Evolutionary conservation across 495 filamentous ascomycete genomes (phyloP), one percentile per base, ranked within the genome.

Genomic region (Annulohypoxylon nitens): DNA sequence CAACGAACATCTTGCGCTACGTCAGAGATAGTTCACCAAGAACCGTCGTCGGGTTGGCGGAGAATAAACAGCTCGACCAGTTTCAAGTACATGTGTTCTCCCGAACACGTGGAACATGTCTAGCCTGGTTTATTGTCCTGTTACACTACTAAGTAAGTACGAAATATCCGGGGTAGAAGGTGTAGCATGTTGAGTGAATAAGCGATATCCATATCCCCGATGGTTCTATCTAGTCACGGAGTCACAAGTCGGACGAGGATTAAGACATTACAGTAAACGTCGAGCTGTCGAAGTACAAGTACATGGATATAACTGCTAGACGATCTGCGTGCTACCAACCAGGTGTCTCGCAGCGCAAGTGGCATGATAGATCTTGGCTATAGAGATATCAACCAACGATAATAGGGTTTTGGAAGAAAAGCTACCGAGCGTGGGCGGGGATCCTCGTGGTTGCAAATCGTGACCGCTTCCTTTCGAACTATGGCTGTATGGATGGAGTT

Each of bases 61-160:
- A 61, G 47, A 74, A 70, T 74, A 51, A 69, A 58, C 62, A 61
- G 43, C 45, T 74, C 41, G 55, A 12, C 50, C 34, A n/a, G 66
- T 70, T 70, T 74, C 62, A 74, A 51, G 50, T 66, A 62, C 66
- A 70, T 69, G 66, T 67, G 66, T 57, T 58, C 48, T 63, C 50
- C 67, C 71, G 71, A 70, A 41, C 67, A 67, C 71, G 71, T 74
- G 71, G 71, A 16, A 64, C 58, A 59, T 70, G 57, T 64, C 57
- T 60, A 53, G 34, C 61, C 62, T 48, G 57, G 65, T 63, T 58
- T 67, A 57, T 65, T 62, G 11, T 66, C 26, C 57, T 30, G 71
- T 70, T 67, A 41, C 71, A 70, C 71, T 37, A 12, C 20, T 23
- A 23, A 0, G 20, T 23, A 23, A 23, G 20, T 23, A 23, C 4